Evolutionary conservation across 495 filamentous ascomycete genomes (phyloP).

Genomic region (Aspergillus saccharolyticus): DNA sequence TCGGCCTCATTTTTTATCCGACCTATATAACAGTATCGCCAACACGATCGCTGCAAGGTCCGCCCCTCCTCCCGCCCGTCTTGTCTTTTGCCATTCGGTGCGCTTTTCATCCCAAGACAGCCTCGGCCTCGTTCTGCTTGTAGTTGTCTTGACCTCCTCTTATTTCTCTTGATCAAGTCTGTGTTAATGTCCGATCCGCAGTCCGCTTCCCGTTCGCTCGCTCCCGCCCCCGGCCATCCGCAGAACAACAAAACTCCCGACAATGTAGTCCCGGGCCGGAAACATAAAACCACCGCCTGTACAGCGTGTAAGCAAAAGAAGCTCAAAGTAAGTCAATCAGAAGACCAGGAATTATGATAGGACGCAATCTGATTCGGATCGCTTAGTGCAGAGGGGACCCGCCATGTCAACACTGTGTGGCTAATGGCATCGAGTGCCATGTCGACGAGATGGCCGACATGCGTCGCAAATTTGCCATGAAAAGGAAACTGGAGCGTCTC

Average conservation of each 20-base stretch:
- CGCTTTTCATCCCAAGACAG: not conserved
- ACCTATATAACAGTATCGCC: not conserved
- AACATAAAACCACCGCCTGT: constrained; percentile 28
- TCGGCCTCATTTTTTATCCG: not conserved
- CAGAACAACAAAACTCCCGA: constrained; percentile 3
- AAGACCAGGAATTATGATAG: not conserved
- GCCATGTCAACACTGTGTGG: constrained; percentile 25
- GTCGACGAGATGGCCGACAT: constrained; percentile 28
- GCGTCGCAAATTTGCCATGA: constrained; percentile 26
- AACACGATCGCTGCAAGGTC: not conserved
- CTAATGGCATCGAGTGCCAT: constrained; percentile 23
- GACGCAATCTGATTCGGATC: not conserved
- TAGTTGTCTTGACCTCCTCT: not conserved
- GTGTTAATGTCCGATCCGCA: constrained; percentile 18
- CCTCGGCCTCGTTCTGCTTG: not conserved
- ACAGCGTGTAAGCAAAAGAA: constrained; percentile 27
- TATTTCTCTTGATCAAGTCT: not conserved
- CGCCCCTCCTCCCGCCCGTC: not conserved
- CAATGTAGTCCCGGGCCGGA: constrained; percentile 13
- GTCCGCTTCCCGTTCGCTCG: constrained; percentile 16
- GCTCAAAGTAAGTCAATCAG: constrained; percentile 20
- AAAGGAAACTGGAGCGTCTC: constrained; percentile 26
- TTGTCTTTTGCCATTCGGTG: not conserved
- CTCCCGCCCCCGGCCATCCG: constrained; percentile 10
- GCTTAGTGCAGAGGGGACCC: constrained; percentile 25